Evolutionary conservation across 2,329 filamentous ascomycete genomes (phyloP), one percentile per base, ranked within the genome.

Genomic region (Geosmithia morbida): DNA sequence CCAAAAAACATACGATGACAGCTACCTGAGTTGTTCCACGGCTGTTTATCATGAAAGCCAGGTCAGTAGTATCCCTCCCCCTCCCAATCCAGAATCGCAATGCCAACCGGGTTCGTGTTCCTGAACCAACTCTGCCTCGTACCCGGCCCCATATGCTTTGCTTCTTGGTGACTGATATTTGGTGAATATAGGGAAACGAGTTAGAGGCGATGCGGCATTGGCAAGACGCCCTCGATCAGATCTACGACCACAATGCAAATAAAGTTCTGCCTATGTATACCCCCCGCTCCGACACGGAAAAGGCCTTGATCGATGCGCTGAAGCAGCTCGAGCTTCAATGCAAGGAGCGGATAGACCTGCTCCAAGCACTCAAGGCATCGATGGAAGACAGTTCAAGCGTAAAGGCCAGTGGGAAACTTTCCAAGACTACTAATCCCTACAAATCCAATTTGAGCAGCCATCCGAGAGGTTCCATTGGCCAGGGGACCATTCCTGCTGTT

Each of bases 1-100:
- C 64, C 90, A 97, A 69, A 96, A 95, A 75, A 94, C 88, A 48
- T 97, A 97, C 68, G 90, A 97, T 69, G 88, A 97, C 65, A 89
- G 85, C 65, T 96, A 95, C 67, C 69, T 96, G 56, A 88, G 84
- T 60, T 96, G 89, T 66, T 96, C 89, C 14, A 97, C 89, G 2
- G 90, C 90, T 40, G 86, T 95, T 47, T 96, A 95, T 67, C 96
- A 95, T 64, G 92, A 98, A 68, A 80, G 83, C 61, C 84, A 94
- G 78, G 88, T 94, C 67, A 48, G 56, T 54, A 33, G 3, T 17
- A 10, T n/a, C 19, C n/a, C 42, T 19, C 26, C 17, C 43, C 19
- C 30, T 8, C 43, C 42, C 42, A 46, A 10, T 37, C 39, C 22
- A 26, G 22, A 26, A 8, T 26, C 8, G 22, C 22, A 8, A 26